Base-by-base conservation (phyloP, 306 rosid genomes). In the Alnus rubra region DNA sequence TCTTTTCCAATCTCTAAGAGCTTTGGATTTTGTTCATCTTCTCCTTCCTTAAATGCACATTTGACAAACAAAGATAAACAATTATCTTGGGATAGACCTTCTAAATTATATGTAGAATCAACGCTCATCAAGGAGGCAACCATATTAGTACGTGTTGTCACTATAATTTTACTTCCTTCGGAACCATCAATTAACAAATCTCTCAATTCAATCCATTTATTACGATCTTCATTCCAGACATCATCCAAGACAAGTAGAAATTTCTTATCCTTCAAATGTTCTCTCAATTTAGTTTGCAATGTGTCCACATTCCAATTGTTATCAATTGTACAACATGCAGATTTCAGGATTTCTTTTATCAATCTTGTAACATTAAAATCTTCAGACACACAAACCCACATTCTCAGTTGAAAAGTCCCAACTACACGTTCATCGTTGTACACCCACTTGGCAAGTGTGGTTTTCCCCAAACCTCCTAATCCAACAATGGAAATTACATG, bases 41-140 rank as follows among this genome's bases (percentile, higher is more conserved):
- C 56, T 28, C 74, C 69, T 13, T 68, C 73, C 8, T 28, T 47
- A 71, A 83, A 83, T 44, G 81, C 83, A 58, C 30, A 63, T 75
- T 55, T 73, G 9, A 42, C 14, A 19, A 79, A 71, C 77, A 76
- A 60, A n/a, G 83, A 67, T 53, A 28, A 9, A 55, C 51, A 75
- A 76, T 30, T 69, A 30, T 68, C 5, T 33, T 37, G 47, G 39
- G 62, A 15, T 5, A 72, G 33, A 16, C 76, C 30, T 30, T 51
- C 1, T 72, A 50, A 33, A 14, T 1, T 52, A 2, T 72, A 52
- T 5, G 48, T 0, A 2, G 31, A 6, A 18, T 19, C 12, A 0
- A 44, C 31, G 9, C 2, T 3, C 69, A 30, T 31, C 0, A 13
- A 12, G 1, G n/a, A 4, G 39, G 45, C 69, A 31, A 62, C 42